Evolutionary conservation across 495 filamentous ascomycete species (phyloP), one percentile per base, ranked within the genome.

Genomic region (Venustampulla echinocandica): DNA sequence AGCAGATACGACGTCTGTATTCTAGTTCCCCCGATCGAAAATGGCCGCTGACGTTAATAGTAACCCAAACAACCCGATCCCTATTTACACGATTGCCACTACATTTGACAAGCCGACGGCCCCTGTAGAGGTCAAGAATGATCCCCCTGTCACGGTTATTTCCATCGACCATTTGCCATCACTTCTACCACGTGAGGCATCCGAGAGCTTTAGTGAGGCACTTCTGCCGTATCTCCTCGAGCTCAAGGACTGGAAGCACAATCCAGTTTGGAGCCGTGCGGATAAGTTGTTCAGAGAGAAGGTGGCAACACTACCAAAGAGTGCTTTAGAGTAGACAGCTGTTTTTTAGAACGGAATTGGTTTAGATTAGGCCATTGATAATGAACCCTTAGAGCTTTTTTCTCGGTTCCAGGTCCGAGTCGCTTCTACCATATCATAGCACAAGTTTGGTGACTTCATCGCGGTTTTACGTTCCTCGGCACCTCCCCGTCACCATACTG

Each of bases 91-190:
- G 40, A 74, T 84, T 49, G 80, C 83, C 46, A 93, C 84, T 38
- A 88, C 84, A 25, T 95, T 95, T 63, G 74, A 75, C 56, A 76
- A 83, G 54, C 88, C 87, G 13, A 92, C 86, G 1, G 82, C 90
- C 1, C 76, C 84, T 6, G 85, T 90, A 14, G 66, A 74, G 35
- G 62, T 79, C 28, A 55, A 69, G 30, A 65, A 64, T 23, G 68
- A 66, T 35, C 78, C 80, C 13, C 72, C 73, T 7, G 67, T 87
- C 40, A 80, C 75, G 25, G 85, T 92, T 42, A 88, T 93, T 62
- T 81, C 78, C 43, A 95, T 97, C 56, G 90, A 96, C 60, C 90
- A 96, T 61, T 76, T 97, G 9, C 90, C 90, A 5, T 85, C 80
- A 23, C 76, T 95, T 27, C 74, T 97, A 17, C 87, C 90, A 9